Base-by-base conservation (phyloP, 805 yeast genomes). In the Kodamaea nitidulidarum region DNA sequence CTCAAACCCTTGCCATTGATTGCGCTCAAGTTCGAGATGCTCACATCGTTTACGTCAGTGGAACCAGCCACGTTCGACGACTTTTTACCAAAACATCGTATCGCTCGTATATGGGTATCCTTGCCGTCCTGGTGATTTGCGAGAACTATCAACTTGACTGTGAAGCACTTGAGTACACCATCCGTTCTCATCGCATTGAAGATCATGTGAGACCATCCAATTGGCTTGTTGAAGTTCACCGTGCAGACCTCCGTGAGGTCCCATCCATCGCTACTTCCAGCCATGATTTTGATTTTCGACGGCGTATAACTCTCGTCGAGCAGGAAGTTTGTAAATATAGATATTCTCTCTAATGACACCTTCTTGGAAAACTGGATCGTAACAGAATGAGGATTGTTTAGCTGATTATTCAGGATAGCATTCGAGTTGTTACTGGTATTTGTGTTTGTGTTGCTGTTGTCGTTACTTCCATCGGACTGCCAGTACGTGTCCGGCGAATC, bases 241-340 rank as follows among this genome's bases (percentile, higher is more conserved):
- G 75, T 67, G 11, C 77, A 67, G 6, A 86, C 91, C 49, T 81
- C 84, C 35, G 76, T 68, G 44, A 87, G 61, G 51, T 85, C 93
- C 67, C 85, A 87, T 24, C 80, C 78, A 15, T 91, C 95, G 7
- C 68, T 63, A 20, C 80, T 77, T 0, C 96, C 96, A 0, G 93
- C 86, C 48, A 72, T 58, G 3, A 87, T 67, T 7, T 67, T 60
- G 22, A 88, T 71, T 45, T 71, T 72, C 8, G 80, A 72, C 1
- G 99, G 99, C 0, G 98, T 88, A 55, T 95, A 93, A 15, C 95
- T 84, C 57, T 93, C 98, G 59, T 93, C 98, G 4, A 77, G 63
- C 3, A 67, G 57, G 49, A 73, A 78, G 50, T 90, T 86, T 15
- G 84, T 74, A 60, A 78, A 93, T 4, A 93, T 52, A 0, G 88